These are phyloP conservation scores for Moesziomyces sp. DNA, from an alignment of 1,284 basidiomycete genomes.

Conservation along the genomic window DNA sequence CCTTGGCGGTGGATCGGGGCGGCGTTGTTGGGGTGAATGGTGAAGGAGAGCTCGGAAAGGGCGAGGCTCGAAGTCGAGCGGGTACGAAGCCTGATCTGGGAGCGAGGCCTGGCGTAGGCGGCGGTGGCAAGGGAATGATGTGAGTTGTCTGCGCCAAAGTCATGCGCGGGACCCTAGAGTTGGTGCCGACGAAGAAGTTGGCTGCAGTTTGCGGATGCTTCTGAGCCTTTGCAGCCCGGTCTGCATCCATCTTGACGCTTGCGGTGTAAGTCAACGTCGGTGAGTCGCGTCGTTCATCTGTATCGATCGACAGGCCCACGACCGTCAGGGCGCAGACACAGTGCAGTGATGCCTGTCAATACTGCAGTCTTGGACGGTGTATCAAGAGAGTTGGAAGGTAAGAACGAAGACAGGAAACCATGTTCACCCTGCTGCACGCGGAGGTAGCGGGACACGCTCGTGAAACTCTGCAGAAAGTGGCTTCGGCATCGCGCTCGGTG, in stretches of 20 bases:
- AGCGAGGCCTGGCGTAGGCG: slow-evolving; percentile 4
- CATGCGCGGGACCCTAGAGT: slow-evolving; percentile 42
- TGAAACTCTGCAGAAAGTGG: no score
- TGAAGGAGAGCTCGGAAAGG: slow-evolving; percentile 12
- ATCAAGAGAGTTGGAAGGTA: no score
- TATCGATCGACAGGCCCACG: background rate
- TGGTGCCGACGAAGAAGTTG: slow-evolving; percentile 48
- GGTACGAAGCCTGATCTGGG: slow-evolving; percentile 3
- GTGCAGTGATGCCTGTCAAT: no score
- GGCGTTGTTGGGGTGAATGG: background rate
- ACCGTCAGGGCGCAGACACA: no score
- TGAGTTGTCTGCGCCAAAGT: slow-evolving; percentile 35
- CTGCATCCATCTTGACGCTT: slow-evolving; percentile 13
- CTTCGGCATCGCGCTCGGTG: background rate
- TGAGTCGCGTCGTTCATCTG: slow-evolving; percentile 2
- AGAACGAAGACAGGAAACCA: no score
- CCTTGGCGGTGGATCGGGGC: background rate
- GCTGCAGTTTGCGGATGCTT: slow-evolving; percentile 45
- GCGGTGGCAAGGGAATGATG: slow-evolving; percentile 18
- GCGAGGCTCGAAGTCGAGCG: slow-evolving; percentile 6
- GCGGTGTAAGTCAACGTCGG: background rate
- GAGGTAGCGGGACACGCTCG: no score
- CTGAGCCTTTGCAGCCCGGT: slow-evolving; percentile 24
- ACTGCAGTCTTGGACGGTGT: no score
- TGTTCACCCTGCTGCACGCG: no score